Percentiles rank a stretch among this genome's conserved stretches.
phyloP scores from a whole-genome alignment of 179 eudicot genomes.

The Spinacia oleracea region DNA sequence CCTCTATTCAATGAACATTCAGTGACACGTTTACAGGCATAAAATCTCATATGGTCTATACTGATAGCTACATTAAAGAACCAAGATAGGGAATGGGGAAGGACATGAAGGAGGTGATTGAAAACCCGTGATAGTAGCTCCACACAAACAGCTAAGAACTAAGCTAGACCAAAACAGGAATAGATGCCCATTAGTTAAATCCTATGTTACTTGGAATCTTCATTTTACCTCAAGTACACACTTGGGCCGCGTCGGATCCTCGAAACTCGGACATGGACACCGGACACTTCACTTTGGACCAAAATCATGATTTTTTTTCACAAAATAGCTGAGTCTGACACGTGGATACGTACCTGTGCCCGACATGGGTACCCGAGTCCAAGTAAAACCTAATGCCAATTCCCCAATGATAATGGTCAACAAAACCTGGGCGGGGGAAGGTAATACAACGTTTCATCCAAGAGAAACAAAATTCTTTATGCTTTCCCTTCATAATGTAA shows the following conservation, averaged over 20 bases:
- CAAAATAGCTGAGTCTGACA: too few relatives aligned
- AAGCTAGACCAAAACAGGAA: not conserved
- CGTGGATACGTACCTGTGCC: too few relatives aligned
- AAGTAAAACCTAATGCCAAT: too few relatives aligned
- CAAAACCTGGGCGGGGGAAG: not conserved
- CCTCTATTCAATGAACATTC: constrained; percentile 2
- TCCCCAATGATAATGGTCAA: not conserved
- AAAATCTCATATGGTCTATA: not conserved
- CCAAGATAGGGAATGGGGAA: not conserved
- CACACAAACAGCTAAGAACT: not conserved
- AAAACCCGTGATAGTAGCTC: not conserved
- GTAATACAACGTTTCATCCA: not conserved
- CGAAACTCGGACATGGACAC: too few relatives aligned
- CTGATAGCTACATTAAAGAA: not conserved
- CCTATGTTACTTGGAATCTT: too few relatives aligned
- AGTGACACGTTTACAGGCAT: not conserved
- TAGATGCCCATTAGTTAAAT: not conserved
- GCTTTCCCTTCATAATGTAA: not conserved
- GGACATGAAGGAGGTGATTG: not conserved
- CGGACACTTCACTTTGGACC: too few relatives aligned
- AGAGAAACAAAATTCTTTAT: not conserved
- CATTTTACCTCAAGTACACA: too few relatives aligned
- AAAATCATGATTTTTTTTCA: too few relatives aligned
- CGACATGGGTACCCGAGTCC: too few relatives aligned
- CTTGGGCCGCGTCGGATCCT: too few relatives aligned